These are phyloP conservation scores for Neonectria magnoliae DNA, from an alignment of 2,329 filamentous ascomycete species.

Conservation along the genomic window DNA sequence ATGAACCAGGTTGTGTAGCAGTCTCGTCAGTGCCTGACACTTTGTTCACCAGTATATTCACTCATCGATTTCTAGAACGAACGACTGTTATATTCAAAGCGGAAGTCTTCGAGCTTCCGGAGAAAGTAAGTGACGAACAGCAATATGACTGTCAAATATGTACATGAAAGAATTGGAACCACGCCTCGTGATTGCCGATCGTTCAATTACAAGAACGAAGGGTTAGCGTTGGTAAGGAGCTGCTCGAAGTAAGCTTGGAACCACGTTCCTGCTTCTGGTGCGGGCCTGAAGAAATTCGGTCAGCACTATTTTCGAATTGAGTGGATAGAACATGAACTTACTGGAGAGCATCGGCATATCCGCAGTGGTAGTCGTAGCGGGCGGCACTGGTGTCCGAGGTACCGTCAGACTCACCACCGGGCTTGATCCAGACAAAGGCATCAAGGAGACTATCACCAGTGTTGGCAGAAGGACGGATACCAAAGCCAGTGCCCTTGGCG, in stretches of 20 bases:
- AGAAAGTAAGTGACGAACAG: neutral
- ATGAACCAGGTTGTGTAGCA: no score
- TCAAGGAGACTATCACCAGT: conserved; percentile 69
- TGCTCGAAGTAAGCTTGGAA: conserved; percentile 70
- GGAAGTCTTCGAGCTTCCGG: rapidly evolving
- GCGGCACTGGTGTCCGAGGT: conserved; percentile 58
- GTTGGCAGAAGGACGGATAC: conserved; percentile 69
- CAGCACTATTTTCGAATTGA: neutral
- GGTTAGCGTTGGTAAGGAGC: conserved; percentile 65
- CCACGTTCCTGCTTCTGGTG: conserved; percentile 76
- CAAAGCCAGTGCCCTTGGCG: conserved; percentile 70
- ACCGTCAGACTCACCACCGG: conserved; percentile 67
- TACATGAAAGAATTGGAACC: neutral
- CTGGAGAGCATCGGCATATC: conserved; percentile 59
- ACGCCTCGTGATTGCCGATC: neutral
- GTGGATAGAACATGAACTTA: neutral
- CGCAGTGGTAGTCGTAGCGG: conserved; percentile 56
- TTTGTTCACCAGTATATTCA: no score
- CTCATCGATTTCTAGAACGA: neutral
- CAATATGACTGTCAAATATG: neutral
- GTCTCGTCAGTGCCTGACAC: no score
- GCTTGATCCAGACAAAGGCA: conserved; percentile 78
- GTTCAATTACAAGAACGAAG: conserved; percentile 52
- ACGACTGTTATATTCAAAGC: neutral
- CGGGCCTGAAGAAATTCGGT: conserved; percentile 57